A percentile compares a stretch with the other conserved stretches of the same genome.
phyloP scores from a whole-genome alignment of 2,329 filamentous ascomycete species.

The Hypoxylon sp. region DNA sequence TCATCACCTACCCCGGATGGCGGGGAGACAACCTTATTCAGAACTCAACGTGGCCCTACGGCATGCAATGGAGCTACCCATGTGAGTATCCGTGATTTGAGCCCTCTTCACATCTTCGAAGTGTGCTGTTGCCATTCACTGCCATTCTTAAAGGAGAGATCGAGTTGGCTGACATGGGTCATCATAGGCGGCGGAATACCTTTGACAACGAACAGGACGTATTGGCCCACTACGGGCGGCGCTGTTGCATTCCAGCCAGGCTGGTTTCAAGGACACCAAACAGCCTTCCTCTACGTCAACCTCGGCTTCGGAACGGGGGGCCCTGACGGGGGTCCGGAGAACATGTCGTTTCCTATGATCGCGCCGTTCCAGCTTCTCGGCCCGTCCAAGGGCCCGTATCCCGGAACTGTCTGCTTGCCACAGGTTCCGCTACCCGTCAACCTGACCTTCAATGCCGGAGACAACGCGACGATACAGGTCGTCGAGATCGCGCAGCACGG shows the following conservation, averaged over 20 bases:
- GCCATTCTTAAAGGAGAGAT: too few species aligned
- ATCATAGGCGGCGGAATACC: constrained; percentile 80
- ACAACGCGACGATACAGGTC: constrained; percentile 81
- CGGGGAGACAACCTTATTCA: constrained; percentile 85
- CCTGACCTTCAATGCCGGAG: constrained; percentile 75
- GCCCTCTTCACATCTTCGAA: background rate
- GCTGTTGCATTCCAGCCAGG: constrained; percentile 91
- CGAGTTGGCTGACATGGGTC: background rate
- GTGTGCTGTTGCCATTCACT: constrained; percentile 9
- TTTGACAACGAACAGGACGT: constrained; percentile 81
- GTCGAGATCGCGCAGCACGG: constrained; percentile 76
- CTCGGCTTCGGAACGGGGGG: constrained; percentile 80
- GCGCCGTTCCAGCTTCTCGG: constrained; percentile 83
- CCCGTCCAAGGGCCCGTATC: constrained; percentile 83
- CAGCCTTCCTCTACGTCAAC: constrained; percentile 88
- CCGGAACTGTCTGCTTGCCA: constrained; percentile 86
- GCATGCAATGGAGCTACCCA: constrained; percentile 95
- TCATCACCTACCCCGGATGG: constrained; percentile 87
- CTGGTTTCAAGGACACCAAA: constrained; percentile 90
- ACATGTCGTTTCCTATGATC: constrained; percentile 88
- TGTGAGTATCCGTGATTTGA: constrained; percentile 64
- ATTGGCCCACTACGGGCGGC: constrained; percentile 88
- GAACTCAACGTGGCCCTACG: constrained; percentile 81
- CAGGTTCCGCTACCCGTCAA: constrained; percentile 84
- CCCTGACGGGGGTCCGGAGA: constrained; percentile 71